Percentiles rank a stretch among this genome's conserved stretches.
Conservation (phyloP, 2,329 filamentous ascomycete genomes). For the Penicillium sp. region DNA sequence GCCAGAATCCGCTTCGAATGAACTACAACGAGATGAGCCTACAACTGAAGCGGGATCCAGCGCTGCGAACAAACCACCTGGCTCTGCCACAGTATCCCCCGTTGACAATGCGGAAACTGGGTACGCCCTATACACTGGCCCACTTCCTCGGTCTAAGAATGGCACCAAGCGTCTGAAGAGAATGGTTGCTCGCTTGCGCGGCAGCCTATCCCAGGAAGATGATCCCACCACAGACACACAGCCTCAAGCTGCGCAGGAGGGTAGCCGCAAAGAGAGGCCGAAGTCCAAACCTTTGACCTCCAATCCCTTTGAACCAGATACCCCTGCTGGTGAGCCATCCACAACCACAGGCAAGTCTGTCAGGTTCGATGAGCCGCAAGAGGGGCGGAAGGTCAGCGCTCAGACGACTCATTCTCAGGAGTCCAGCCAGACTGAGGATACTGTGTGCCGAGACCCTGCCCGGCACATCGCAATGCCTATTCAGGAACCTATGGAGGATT, state of each 20-base stretch:
- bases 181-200: conserved; percentile 12
- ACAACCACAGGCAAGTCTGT: not conserved
- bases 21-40: not conserved
- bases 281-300: not conserved
- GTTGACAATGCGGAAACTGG: not conserved
- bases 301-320: conserved; percentile 1
- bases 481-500: conserved; percentile 7
- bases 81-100: not conserved
- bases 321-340: not conserved
- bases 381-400: conserved; percentile 32
- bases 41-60: not conserved
- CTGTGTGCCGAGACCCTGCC: conserved; percentile 35
- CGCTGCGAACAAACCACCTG: not conserved
- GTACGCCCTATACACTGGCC: not conserved
- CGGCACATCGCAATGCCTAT: conserved; percentile 26
- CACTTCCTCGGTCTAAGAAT: conserved; percentile 8
- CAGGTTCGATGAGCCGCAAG: conserved; percentile 8
- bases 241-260: not conserved
- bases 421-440: conserved; percentile 33
- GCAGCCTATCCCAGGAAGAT: conserved; percentile 8
- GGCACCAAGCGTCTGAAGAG: conserved; percentile 12
- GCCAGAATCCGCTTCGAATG: not conserved
- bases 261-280: not conserved
- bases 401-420: conserved; percentile 31
- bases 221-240: conserved; percentile 5